Percentiles rank a stretch among this genome's conserved stretches.
These are phyloP conservation scores for Psidium friedrichsthalianum DNA, from an alignment of 345 rosid species.

Conservation along the genomic window DNA sequence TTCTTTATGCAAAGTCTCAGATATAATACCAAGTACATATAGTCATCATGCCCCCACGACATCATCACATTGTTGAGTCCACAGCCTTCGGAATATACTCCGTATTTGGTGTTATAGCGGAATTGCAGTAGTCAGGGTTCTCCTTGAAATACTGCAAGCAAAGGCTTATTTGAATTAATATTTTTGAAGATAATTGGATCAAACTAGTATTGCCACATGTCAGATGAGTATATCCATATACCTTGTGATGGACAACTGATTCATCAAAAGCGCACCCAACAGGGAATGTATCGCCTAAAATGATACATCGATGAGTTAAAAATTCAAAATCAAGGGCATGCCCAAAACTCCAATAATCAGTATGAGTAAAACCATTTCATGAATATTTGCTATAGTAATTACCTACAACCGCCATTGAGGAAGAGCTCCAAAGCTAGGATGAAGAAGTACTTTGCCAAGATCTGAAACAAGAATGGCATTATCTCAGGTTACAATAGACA, in stretches of 20 bases:
- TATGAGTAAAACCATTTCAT: not conserved
- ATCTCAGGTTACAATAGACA: not conserved
- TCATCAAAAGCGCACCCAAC: slow-evolving; percentile 79
- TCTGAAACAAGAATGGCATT: slow-evolving; percentile 20
- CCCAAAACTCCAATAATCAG: not conserved
- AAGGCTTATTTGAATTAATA: not conserved
- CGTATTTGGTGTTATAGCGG: slow-evolving; percentile 38
- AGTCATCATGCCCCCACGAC: slow-evolving; percentile 71
- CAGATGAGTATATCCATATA: not conserved
- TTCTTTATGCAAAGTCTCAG: not conserved
- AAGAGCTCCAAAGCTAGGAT: slow-evolving; percentile 59
- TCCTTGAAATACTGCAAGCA: slow-evolving; percentile 38
- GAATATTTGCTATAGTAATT: slow-evolving; percentile 1
- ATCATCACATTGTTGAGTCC: slow-evolving; percentile 50
- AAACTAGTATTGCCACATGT: no score
- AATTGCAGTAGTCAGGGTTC: slow-evolving; percentile 38
- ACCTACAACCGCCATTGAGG: slow-evolving; percentile 95
- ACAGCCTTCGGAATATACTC: slow-evolving; percentile 43
- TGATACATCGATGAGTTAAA: not conserved
- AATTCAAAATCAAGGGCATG: not conserved
- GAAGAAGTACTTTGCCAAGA: slow-evolving; percentile 80
- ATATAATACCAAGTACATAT: slow-evolving; percentile 50
- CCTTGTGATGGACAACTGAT: slow-evolving; percentile 53
- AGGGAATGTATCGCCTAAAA: slow-evolving; percentile 70
- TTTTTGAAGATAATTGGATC: not conserved